These are phyloP conservation scores for Parathielavia hyrcaniae DNA, from an alignment of 495 filamentous ascomycete genomes.

Conservation along the genomic window DNA sequence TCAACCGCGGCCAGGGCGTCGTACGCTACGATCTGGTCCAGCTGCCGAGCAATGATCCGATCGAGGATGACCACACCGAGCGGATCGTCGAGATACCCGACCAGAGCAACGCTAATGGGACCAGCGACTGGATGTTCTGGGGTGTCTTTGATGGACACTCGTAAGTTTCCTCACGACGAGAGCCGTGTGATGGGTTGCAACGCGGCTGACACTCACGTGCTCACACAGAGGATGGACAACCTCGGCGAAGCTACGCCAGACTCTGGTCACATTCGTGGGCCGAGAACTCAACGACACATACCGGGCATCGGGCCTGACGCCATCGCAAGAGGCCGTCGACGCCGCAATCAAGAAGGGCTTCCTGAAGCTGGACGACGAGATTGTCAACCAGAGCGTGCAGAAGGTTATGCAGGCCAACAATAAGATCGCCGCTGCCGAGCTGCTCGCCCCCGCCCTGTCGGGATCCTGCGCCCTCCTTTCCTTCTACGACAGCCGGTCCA, in stretches of 20 bases:
- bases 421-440: slow-evolving; percentile 78
- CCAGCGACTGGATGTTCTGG: slow-evolving; percentile 99
- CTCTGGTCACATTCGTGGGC: slow-evolving; percentile 84
- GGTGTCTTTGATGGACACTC: slow-evolving; percentile 96
- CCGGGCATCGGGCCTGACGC: slow-evolving; percentile 60
- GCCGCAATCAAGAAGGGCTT: slow-evolving; percentile 91
- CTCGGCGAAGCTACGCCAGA: slow-evolving; percentile 89
- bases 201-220: slow-evolving; percentile 21
- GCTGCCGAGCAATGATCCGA: slow-evolving; percentile 91
- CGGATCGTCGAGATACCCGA: slow-evolving; percentile 85
- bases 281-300: slow-evolving; percentile 92
- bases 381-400: slow-evolving; percentile 80
- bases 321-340: slow-evolving; percentile 73
- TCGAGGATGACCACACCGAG: slow-evolving; percentile 96
- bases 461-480: slow-evolving; percentile 94
- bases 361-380: slow-evolving; percentile 81
- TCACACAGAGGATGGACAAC: slow-evolving; percentile 89
- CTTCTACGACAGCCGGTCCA: slow-evolving; percentile 84
- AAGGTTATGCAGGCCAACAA: slow-evolving; percentile 84
- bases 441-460: slow-evolving; percentile 85
- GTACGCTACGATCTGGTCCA: slow-evolving; percentile 95
- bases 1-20: slow-evolving; percentile 85
- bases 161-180: slow-evolving; percentile 43
- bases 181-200: neutral
- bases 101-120: slow-evolving; percentile 42